Evolutionary conservation across 805 yeast species (phyloP), one percentile per base, ranked within the genome.

Genomic region (Kuraishia ogatae): DNA sequence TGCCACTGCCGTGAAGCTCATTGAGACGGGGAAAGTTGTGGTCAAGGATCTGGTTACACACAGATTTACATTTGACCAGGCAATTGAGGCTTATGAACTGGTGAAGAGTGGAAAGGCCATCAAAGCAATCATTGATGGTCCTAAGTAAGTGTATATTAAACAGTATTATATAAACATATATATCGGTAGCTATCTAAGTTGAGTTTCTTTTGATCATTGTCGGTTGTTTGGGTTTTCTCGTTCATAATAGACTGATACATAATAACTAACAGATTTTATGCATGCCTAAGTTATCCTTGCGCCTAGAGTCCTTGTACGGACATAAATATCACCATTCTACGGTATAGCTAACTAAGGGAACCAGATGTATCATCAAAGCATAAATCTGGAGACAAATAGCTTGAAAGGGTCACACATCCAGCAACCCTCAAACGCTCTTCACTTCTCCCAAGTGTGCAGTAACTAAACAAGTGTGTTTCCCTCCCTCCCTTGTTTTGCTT

Each of bases 51-150:
- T 90, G 62, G 82, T 90, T 61, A 85, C 96, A 19, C 89, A 89
- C 65, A 79, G 87, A 61, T 87, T 80, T 73, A 68, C 76, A 52
- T 90, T 89, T 66, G 78, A 80, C 46, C 84, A 89, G 54, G 90
- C 96, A 20, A 77, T 81, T 59, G 78, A 82, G 59, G 97, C 96
- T 2, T 87, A 86, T 69, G 85, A 88, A 58, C 74, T 78, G 50
- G 84, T 84, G n/a, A 78, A 80, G 59, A 75, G 78, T 48, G 92
- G 92, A 50, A 71, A 78, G 58, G 86, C 87, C 55, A 83, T 89
- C 63, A 90, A 90, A 75, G 84, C 88, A 58, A 81, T 90, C 64
- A 91, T 90, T 59, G 84, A 80, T 54, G 97, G 96, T 3, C 96
- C 96, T 2, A 76, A 79, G 56, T 66, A 68, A 57, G 6, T 21